Evolutionary conservation across 2,329 filamentous ascomycete species (phyloP).

Genomic region (Colletotrichum melonis): DNA sequence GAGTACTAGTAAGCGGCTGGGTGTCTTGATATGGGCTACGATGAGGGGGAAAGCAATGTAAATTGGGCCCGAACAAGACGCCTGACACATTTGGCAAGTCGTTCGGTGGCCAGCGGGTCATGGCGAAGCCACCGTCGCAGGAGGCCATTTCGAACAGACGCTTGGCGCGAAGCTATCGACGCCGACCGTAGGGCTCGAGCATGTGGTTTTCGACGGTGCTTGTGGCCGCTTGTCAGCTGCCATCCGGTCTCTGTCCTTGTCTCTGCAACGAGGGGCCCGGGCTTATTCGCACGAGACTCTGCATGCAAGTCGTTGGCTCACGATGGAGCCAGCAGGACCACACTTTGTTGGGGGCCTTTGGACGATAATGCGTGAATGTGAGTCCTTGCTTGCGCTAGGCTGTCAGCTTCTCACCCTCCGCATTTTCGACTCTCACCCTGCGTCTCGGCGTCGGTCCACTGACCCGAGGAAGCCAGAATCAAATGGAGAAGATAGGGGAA

Average conservation of each 20-base stretch:
- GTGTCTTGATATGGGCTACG: conserved; percentile 7
- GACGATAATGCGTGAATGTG: conserved; percentile 6
- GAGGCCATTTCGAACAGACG: conserved; percentile 16
- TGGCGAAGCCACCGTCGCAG: conserved; percentile 33
- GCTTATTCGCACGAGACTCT: conserved; percentile 5
- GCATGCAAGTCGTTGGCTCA: conserved; percentile 2
- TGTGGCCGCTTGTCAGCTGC: conserved; percentile 26
- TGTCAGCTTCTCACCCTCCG: conserved; percentile 5
- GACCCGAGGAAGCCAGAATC: background rate
- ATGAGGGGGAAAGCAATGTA: background rate
- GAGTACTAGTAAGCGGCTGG: background rate
- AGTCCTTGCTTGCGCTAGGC: conserved; percentile 5
- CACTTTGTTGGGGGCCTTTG: conserved; percentile 13
- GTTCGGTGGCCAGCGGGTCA: conserved; percentile 14
- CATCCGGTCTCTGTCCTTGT: conserved; percentile 25
- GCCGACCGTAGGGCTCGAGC: conserved; percentile 18
- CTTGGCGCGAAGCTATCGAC: conserved; percentile 31
- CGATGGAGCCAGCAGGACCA: background rate
- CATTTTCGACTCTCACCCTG: conserved; percentile 26
- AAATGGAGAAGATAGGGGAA: conserved; percentile 6
- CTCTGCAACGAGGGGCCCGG: background rate
- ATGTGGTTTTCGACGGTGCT: conserved; percentile 30
- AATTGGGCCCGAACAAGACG: background rate
- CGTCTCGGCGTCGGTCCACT: conserved; percentile 12
- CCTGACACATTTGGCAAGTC: conserved; percentile 16